Evolutionary conservation across 257 asterid genomes (phyloP).

Genomic region (Fraxinus quadrangulata): DNA sequence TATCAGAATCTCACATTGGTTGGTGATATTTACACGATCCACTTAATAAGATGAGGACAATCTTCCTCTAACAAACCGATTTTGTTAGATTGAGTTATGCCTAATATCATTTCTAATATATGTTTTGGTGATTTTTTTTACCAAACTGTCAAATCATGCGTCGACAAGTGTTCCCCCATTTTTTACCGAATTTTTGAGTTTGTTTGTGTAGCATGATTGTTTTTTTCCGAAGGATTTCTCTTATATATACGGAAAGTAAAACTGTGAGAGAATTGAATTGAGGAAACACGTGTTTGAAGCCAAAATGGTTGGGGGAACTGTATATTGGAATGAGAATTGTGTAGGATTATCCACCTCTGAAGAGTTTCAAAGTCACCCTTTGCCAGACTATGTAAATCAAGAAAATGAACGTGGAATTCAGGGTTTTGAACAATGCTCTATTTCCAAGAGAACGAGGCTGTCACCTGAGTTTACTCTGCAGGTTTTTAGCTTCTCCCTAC

Average conservation of each 20-base stretch:
- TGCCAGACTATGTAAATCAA: not conserved
- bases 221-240: no score
- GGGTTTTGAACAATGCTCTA: not conserved
- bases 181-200: no score
- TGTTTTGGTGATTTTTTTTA: no score
- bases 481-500: slow-evolving; percentile 23
- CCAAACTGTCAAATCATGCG: no score
- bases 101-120: no score
- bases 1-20: no score
- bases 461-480: slow-evolving; percentile 28
- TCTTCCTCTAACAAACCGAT: no score
- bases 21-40: no score
- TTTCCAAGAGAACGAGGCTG: slow-evolving; percentile 26
- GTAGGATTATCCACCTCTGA: slow-evolving; percentile 2
- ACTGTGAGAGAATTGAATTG: not conserved
- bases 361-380: not conserved
- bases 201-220: no score
- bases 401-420: not conserved
- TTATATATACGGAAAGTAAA: not conserved
- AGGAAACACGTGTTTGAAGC: not conserved
- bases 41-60: no score
- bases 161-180: no score
- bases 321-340: slow-evolving; percentile 18
- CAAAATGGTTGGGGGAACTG: slow-evolving; percentile 28
- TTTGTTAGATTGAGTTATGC: no score